Conservation (phyloP, 805 yeast species). For the Starmerella bacillaris region DNA sequence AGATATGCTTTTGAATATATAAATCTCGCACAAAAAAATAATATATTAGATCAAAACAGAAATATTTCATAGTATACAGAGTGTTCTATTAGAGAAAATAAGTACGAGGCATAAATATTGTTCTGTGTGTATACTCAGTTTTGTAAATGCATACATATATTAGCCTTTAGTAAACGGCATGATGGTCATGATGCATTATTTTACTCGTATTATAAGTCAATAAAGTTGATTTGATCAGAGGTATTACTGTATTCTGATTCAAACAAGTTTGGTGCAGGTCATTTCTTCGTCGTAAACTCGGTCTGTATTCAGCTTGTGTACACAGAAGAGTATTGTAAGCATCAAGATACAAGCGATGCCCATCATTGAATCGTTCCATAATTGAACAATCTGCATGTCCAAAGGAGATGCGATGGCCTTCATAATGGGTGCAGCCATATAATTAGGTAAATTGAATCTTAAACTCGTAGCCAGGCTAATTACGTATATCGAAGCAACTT, state of each 20-base stretch:
- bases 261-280: constrained; percentile 2
- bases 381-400: constrained; percentile 23
- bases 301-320: constrained; percentile 6
- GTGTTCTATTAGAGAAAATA: too few relatives aligned
- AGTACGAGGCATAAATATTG: too few relatives aligned
- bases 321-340: constrained; percentile 16
- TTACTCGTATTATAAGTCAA: too few relatives aligned
- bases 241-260: not conserved
- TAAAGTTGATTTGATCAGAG: too few relatives aligned
- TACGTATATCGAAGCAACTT: constrained; percentile 25
- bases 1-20: too few relatives aligned
- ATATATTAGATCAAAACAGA: too few relatives aligned
- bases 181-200: too few relatives aligned
- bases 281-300: constrained; percentile 12
- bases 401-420: constrained; percentile 27
- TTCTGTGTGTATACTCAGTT: too few relatives aligned
- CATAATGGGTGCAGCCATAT: constrained; percentile 26
- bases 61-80: too few relatives aligned
- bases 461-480: constrained; percentile 27
- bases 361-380: constrained; percentile 25
- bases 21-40: too few relatives aligned
- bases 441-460: constrained; percentile 25
- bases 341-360: constrained; percentile 20
- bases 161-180: too few relatives aligned
- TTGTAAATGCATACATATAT: too few relatives aligned